Evolutionary conservation across 1,139 yeast genomes (phyloP), one percentile per base, ranked within the genome.

Genomic region (Hanseniaspora uvarum): DNA sequence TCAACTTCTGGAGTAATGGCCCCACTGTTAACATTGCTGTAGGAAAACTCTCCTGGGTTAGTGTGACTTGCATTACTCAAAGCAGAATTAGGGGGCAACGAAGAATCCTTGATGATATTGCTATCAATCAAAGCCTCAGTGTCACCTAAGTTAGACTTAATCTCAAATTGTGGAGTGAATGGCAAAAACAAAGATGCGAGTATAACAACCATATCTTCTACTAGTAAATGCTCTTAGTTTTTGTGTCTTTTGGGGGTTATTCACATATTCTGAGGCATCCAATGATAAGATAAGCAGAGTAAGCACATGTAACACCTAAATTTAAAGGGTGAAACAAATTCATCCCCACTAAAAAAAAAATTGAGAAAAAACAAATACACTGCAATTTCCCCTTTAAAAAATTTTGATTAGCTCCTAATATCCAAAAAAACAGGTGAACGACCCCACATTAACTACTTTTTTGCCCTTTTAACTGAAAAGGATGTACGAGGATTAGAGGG

Each of bases 121-220:
- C 64, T 58, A 31, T 63, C 67, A 4, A 59, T 61, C 40, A 64
- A 52, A 19, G 58, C 63, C 21, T 61, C 62, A 18, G 62, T 56
- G 40, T 62, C 64, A 6, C 56, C 59, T 21, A 59, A 59, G 21
- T 61, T 56, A 5, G 60, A 59, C 26, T 60, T 60, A 19, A 65
- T 56, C 51, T 65, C 68, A 53, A 66, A 66, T 52, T 65, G 67
- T 12, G 69, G 69, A 53, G 64, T 65, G 52, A 65, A 59, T 3
- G 69, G 69, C 39, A 66, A 58, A 55, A 65, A 65, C 48, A 66
- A 56, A 14, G 69, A 62, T 14, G 68, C 68, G 24, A 66, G 61
- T 33, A 66, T 63, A 26, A 66, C 60, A 19, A 64, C 64, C 68
- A 65, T 39, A n/a, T n/a, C n/a, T 38, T 23, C 16, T 24, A n/a